Evolutionary conservation across 2,329 filamentous ascomycete species (phyloP), one percentile per base, ranked within the genome.

Genomic region (Colletotrichum melonis): DNA sequence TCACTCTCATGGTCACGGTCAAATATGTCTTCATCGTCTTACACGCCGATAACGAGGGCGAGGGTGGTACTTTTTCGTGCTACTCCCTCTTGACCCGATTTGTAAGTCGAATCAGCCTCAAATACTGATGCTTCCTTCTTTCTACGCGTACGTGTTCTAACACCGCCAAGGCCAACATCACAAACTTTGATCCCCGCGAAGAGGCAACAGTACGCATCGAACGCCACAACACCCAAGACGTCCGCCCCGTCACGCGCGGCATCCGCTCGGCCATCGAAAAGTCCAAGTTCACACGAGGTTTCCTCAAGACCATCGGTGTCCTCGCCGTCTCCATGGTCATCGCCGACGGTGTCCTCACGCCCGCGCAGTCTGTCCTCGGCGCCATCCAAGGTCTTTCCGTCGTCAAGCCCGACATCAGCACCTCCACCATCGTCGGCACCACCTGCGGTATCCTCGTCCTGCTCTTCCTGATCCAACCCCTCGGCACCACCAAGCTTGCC

Each of bases 21-120:
- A 94, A 94, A 82, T 94, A 94, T 78, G 85, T 91, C 52, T 84
- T 92, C 74, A 89, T 94, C 78, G 88, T 94, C 49, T 81, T 94
- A 5, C 84, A 84, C 42, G 92, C 92, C 65, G 92, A 93, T 79
- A 91, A 94, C 74, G 91, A 93, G 78, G 92, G 92, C 57, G 91
- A 94, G 78, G 92, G 92, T 32, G 92, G 92, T 35, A 93, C 91
- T 0, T 93, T 93, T 80, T 90, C 89, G 35, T 87, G 91, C 30
- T 93, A 93, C 80, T 91, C 89, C 4, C 81, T 93, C 16, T 86
- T 93, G 1, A 88, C 91, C 5, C 84, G 90, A 76, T 91, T 89
- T 80, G 87, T 87, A 78, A 78, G 83, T 77, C 2, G 6, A 38
- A 14, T 42, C 5, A 32, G 4, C 4, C 35, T 16, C 14, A 12